Evolutionary conservation across 2,329 filamentous ascomycete genomes (phyloP), one percentile per base, ranked within the genome.

Genomic region (Fusarium nurragi): DNA sequence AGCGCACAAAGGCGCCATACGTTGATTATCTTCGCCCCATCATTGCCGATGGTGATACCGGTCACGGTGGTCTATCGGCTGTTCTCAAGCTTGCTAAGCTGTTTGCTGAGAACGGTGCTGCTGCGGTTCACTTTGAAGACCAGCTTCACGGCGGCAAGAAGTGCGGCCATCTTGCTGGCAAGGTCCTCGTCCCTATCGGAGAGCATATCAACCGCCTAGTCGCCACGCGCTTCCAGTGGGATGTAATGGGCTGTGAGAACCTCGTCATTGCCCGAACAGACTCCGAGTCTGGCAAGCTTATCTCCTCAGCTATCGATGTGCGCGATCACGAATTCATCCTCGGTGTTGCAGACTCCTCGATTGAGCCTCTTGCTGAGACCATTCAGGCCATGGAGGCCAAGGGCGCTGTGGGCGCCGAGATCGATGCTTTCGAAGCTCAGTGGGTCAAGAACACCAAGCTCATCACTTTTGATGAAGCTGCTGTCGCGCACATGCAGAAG

Each of bases 101-200:
- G 9, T 99, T 99, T 72, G 95, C 95, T 18, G 95, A 99, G 80
- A 97, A 97, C 70, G 95, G 95, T 50, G 95, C 95, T 1, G 95
- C 95, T 0, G 95, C 91, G 10, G 95, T 99, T 3, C 95, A 99
- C 77, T 97, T 99, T 64, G 95, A 99, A 78, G 95, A 99, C 75
- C 95, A 99, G 79, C 86, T 98, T 43, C 95, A 98, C 75, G 95
- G 95, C 39, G 95, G 95, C 61, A 99, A 99, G 84, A 99, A 98
- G 80, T 99, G 95, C 75, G 95, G 95, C 16, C 95, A 99, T 79
- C 82, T 98, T 61, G 95, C 95, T 1, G 95, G 95, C 69, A 99
- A 98, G 77, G 95, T 98, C 3, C 83, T 99, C 10, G 95, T 98
- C 4, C 94, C 95, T 0, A 88, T 94, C 1, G 91, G 93, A 60